Evolutionary conservation across 1,284 basidiomycete genomes (phyloP), one percentile per base, ranked within the genome.

Genomic region (Ustilago bromivora): DNA sequence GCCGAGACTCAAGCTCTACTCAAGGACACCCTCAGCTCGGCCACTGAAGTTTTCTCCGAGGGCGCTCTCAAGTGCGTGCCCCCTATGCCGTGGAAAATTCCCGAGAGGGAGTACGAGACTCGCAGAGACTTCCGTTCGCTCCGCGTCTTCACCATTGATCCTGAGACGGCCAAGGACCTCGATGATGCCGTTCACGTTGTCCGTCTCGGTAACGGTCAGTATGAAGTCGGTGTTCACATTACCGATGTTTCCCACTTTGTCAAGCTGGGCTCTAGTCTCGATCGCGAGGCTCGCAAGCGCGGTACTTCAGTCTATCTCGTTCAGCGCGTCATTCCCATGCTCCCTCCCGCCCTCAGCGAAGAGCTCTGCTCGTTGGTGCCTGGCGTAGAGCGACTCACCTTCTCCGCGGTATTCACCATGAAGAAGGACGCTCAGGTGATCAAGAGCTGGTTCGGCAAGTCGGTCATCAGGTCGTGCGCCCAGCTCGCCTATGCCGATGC

Each of bases 241-340:
- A 93, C 96, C 23, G 97, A 99, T 86, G 95, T 98, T 1, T 94
- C 95, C 2, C 92, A 93, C 89, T 99, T 98, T 88, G 66, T 96
- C 84, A 96, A 95, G 88, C 92, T 94, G 32, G 97, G 97, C 87
- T 97, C 94, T 9, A 93, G 96, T 17, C 89, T 99, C 78, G 97
- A 99, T 84, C 94, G 97, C 40, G 97, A 99, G 87, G 97, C 97
- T 57, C 91, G 95, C 81, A 98, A 98, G 88, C 91, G 96, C 74
- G 96, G 95, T 34, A 98, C 96, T 3, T 95, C 94, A 79, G 97
- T 99, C 57, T 98, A 98, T 85, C 92, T 99, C 49, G 92, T 98
- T 47, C 96, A 98, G 86, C 92, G 95, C 53, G 91, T 93, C 35
- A 95, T 98, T 11, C 95, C 96, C 0, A 99, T 99, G 96, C 89